These are phyloP conservation scores for Geoglossum cookeanum DNA, from an alignment of 2,329 filamentous ascomycete species.

Conservation along the genomic window DNA sequence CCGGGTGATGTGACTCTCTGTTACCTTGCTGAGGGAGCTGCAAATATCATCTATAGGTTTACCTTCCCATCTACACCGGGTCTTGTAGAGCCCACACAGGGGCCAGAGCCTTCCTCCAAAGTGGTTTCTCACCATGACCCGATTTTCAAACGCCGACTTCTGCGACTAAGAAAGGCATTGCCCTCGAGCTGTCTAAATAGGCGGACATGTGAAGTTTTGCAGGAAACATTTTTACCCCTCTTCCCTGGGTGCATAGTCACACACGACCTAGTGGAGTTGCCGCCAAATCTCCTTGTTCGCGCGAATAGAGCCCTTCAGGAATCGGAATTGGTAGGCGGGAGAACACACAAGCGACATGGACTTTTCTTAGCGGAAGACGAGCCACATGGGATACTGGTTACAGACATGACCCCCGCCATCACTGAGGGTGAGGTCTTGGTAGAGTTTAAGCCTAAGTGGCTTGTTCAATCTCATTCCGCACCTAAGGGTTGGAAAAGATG, in stretches of 20 bases:
- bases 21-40: constrained; percentile 49
- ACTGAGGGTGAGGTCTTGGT: constrained; percentile 26
- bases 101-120: constrained; percentile 6
- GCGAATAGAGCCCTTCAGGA: constrained; percentile 35
- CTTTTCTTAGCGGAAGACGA: constrained; percentile 34
- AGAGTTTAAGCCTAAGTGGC: constrained; percentile 77
- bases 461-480: constrained; percentile 54
- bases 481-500: constrained; percentile 44
- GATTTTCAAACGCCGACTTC: constrained; percentile 1
- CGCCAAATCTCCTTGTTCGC: constrained; percentile 23
- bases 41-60: constrained; percentile 56
- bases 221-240: constrained; percentile 29
- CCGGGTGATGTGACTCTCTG: constrained; percentile 5
- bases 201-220: background rate
- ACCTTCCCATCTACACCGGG: constrained; percentile 18
- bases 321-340: constrained; percentile 23
- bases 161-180: constrained; percentile 10
- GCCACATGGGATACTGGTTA: constrained; percentile 46
- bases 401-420: constrained; percentile 44
- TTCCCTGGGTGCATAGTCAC: constrained; percentile 37
- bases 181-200: constrained; percentile 7
- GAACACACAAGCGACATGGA: constrained; percentile 31
- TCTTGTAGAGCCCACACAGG: background rate
- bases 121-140: constrained; percentile 7
- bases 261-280: constrained; percentile 33